Percentiles rank a stretch among this genome's conserved stretches.
Evolutionary conservation across 192 early-diverging fungal genomes (phyloP).

Genomic region (Borealophlyctis nickersoniae): DNA sequence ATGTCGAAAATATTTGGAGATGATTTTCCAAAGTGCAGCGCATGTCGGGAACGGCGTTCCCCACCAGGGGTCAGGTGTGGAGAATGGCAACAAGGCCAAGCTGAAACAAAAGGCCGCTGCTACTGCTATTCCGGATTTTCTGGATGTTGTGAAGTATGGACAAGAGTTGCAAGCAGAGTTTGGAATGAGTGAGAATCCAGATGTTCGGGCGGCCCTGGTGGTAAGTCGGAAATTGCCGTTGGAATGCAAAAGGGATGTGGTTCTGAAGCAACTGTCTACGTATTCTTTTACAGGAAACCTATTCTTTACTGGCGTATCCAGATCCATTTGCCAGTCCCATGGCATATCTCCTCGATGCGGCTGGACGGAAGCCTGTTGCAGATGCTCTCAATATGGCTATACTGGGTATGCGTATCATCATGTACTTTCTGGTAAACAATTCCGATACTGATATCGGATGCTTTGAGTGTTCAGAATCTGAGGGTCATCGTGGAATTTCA

Average conservation of each 20-base stretch:
- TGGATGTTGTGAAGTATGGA: conserved; percentile 41
- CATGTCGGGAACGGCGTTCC: too few species aligned
- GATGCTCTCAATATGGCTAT: conserved; percentile 32
- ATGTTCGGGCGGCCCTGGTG: conserved; percentile 42
- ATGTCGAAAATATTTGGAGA: conserved; percentile 85
- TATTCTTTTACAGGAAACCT: conserved; percentile 36
- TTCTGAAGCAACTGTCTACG: background rate
- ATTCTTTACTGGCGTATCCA: conserved; percentile 35
- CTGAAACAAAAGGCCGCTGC: conserved; percentile 32
- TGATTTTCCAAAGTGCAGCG: conserved; percentile 62
- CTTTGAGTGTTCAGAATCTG: background rate
- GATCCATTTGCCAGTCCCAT: conserved; percentile 23
- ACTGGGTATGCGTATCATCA: conserved; percentile 12
- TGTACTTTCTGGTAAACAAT: background rate
- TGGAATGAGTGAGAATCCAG: conserved; percentile 34
- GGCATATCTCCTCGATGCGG: conserved; percentile 26
- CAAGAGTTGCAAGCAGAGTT: conserved; percentile 58
- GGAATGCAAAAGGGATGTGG: background rate
- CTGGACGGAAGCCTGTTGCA: conserved; percentile 18
- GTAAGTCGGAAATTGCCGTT: conserved; percentile 14
- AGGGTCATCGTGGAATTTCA: background rate
- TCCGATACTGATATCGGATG: too few species aligned
- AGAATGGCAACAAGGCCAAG: conserved; percentile 36
- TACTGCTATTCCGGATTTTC: conserved; percentile 29
- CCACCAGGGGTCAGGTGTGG: background rate